These are phyloP conservation scores for Penstemon barbatus DNA, from an alignment of 257 asterid species.

Conservation along the genomic window DNA sequence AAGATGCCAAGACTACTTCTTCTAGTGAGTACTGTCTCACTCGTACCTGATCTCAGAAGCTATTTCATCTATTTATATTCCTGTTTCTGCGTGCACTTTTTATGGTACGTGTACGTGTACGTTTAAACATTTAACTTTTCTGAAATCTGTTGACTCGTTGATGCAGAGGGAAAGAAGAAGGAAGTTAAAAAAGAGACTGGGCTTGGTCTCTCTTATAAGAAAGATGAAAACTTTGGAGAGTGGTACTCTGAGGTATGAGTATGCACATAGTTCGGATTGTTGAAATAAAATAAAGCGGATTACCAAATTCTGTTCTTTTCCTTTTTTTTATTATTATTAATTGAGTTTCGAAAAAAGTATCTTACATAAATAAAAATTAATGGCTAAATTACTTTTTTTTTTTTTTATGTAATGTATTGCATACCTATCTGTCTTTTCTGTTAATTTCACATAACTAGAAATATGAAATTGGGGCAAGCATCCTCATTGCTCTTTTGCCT, in stretches of 20 bases:
- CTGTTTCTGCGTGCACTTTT: not conserved
- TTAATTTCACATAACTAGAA: conserved; percentile 5
- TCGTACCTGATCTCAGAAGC: not conserved
- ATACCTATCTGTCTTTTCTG: not conserved
- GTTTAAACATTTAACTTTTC: not conserved
- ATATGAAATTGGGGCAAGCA: not conserved
- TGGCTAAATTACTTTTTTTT: not conserved
- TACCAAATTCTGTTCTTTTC: no score
- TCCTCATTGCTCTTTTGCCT: conserved; percentile 16
- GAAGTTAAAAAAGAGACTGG: conserved; percentile 98
- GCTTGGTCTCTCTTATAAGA: conserved; percentile 80
- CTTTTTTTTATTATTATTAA: not conserved
- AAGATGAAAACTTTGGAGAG: conserved; percentile 92
- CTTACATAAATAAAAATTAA: not conserved
- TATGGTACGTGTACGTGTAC: not conserved
- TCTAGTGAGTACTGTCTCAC: conserved; percentile 7
- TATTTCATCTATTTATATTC: not conserved
- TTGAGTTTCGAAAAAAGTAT: not conserved
- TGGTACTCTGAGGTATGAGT: conserved; percentile 97
- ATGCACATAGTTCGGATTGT: not conserved
- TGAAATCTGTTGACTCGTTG: not conserved
- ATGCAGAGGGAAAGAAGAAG: conserved; percentile 69
- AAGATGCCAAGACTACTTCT: conserved; percentile 4
- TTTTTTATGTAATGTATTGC: not conserved
- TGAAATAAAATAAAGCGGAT: no score